Conservation (phyloP, 176 grass and related monocot genomes). For the Poa pratensis region DNA sequence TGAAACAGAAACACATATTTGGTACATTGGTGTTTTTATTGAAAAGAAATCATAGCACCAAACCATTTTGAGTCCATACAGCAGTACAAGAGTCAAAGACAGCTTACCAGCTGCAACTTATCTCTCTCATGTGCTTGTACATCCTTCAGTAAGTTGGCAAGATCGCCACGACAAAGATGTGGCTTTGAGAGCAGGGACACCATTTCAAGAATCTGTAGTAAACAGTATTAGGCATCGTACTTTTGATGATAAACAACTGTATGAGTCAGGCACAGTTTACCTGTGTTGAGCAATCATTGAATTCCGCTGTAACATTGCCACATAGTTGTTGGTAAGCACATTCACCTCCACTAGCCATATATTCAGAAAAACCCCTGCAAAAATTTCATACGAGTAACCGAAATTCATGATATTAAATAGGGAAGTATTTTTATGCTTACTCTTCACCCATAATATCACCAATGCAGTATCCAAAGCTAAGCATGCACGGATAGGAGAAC, state of each 20-base stretch:
- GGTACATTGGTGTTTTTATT: not conserved
- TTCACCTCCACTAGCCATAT: conserved; percentile 85
- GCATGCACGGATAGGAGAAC: not conserved
- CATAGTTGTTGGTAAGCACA: conserved; percentile 82
- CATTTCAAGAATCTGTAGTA: conserved; percentile 79
- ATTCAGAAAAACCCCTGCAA: conserved; percentile 79
- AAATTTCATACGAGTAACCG: conserved; percentile 1
- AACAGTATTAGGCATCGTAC: conserved; percentile 5
- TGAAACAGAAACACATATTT: conserved; percentile 3
- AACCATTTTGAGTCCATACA: conserved; percentile 19
- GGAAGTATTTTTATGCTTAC: not conserved
- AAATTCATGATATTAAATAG: not conserved
- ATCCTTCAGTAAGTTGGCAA: conserved; percentile 78
- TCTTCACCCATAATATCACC: not conserved
- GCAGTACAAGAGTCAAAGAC: conserved; percentile 6
- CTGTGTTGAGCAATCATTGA: conserved; percentile 97
- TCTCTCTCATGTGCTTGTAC: conserved; percentile 90
- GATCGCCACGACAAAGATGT: conserved; percentile 69
- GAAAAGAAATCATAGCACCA: not conserved
- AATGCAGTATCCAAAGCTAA: not conserved
- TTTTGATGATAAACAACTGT: conserved; percentile 29
- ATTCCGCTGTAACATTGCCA: conserved; percentile 68
- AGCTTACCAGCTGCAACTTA: conserved; percentile 86
- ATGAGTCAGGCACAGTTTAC: conserved; percentile 38
- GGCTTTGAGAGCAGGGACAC: conserved; percentile 70